Evolutionary conservation across 169 alveolate species (phyloP), one percentile per base, ranked within the genome.

Genomic region (Eimeria acervulina): DNA sequence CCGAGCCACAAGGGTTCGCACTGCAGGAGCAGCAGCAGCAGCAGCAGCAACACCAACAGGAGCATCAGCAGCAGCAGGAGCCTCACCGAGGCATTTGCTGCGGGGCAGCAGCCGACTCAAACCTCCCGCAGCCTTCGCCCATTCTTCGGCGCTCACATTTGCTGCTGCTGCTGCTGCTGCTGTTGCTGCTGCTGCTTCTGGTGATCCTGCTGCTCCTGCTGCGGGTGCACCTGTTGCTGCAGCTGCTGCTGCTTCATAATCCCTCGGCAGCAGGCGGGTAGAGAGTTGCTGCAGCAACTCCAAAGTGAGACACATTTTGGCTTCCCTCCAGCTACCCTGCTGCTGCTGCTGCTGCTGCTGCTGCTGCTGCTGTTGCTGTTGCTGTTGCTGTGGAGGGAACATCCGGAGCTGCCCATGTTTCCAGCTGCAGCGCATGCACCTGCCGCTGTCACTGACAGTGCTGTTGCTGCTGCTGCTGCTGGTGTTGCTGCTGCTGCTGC

Each of bases 401-500:
- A 17, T 36, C 88, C 5, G 23, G 36, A n/a, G 55, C 31, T 33
- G 88, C 88, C 33, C 61, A 19, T 10, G 88, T 40, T 28, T 6
- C 85, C 33, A 12, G 88, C 33, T 36, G 88, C 38, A 10, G 85
- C 88, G 15, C 33, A 10, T 23, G 31, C 33, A 42, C 61, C 33
- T 4, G 66, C 59, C 42, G 47, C 83, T 23, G 52, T 42, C 36
- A 21, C 74, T 23, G 74, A 6, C 19, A 19, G 26, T 63, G 74
- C 74, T 63, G 74, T 21, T 72, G 83, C 83, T 17, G 33, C 42
- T 38, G 28, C 26, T 78, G 88, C 55, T n/a, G 88, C 88, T 40
- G 55, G 10, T 21, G 66, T 61, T 40, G 88, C 55, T 36, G 88
- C 63, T 78, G 88, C 88, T 78, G 88, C 63, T 42, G 63, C 88